Conservation (phyloP, 2,329 filamentous ascomycete species). For the Cordyceps tenuipes region DNA sequence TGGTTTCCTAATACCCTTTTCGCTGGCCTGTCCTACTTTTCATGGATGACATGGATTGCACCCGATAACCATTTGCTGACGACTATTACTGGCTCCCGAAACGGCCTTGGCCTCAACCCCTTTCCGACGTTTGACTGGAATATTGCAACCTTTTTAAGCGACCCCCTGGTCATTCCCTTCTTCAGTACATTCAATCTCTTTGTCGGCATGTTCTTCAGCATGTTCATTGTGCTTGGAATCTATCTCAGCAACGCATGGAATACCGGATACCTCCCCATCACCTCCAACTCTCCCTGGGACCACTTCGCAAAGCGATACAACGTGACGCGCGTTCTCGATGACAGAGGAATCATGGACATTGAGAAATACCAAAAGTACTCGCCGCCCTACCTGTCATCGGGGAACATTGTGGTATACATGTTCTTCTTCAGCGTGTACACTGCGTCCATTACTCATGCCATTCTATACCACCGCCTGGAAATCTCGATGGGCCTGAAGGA, state of each 20-base stretch:
- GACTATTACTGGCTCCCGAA: slow-evolving; percentile 26
- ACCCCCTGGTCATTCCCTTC: slow-evolving; percentile 26
- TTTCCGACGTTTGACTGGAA: slow-evolving; percentile 34
- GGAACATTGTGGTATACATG: slow-evolving; percentile 23
- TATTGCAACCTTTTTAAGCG: slow-evolving; percentile 20
- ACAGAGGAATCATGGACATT: slow-evolving; percentile 29
- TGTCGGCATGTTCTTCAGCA: slow-evolving; percentile 26
- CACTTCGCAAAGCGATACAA: slow-evolving; percentile 32
- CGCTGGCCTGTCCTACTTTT: slow-evolving; percentile 35
- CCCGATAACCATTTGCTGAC: slow-evolving; percentile 30
- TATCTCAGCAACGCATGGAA: slow-evolving; percentile 36
- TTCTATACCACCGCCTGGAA: slow-evolving; percentile 23
- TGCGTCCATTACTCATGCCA: slow-evolving; percentile 21
- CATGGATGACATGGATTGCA: slow-evolving; percentile 43
- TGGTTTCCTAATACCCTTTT: slow-evolving; percentile 45
- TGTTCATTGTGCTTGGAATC: slow-evolving; percentile 31
- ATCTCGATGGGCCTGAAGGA: slow-evolving; percentile 20
- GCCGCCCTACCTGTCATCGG: slow-evolving; percentile 26
- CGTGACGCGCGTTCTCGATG: slow-evolving; percentile 25
- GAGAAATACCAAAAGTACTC: slow-evolving; percentile 34
- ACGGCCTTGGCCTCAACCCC: slow-evolving; percentile 30
- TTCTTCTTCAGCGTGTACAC: slow-evolving; percentile 22
- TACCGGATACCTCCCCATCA: slow-evolving; percentile 38
- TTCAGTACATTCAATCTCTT: slow-evolving; percentile 33
- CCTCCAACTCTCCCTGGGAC: slow-evolving; percentile 33